A percentile compares a stretch with the other conserved stretches of the same genome.
phyloP scores from a whole-genome alignment of 2,329 filamentous ascomycete genomes.

The Paecilomyces fulvus region DNA sequence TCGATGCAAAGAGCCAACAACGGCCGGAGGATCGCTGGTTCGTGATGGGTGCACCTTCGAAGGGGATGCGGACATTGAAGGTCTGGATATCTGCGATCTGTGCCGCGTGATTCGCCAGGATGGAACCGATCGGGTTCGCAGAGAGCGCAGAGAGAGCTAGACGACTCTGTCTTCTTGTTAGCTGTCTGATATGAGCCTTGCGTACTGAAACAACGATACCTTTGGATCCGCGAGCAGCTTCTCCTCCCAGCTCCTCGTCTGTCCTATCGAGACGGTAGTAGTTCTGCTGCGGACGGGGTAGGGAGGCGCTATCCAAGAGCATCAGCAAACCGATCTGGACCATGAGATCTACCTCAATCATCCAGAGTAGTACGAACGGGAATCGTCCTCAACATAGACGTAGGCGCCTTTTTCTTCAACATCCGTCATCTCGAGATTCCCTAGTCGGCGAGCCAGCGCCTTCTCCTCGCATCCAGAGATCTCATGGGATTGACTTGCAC shows the following conservation, averaged over 20 bases:
- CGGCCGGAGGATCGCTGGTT: constrained; percentile 74
- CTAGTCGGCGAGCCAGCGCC: constrained; percentile 2
- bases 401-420: background rate
- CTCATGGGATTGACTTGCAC: constrained; percentile 5
- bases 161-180: constrained; percentile 43
- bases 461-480: background rate
- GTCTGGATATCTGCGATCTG: constrained; percentile 64
- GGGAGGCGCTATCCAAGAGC: constrained; percentile 9
- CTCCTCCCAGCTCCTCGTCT: constrained; percentile 18
- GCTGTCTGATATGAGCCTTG: background rate
- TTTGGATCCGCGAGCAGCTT: constrained; percentile 18
- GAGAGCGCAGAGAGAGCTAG: constrained; percentile 68
- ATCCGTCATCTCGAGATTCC: background rate
- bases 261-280: constrained; percentile 11
- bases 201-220: constrained; percentile 8
- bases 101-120: constrained; percentile 57
- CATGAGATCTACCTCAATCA: background rate
- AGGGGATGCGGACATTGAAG: constrained; percentile 75
- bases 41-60: constrained; percentile 74
- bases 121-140: constrained; percentile 54
- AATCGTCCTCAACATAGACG: constrained; percentile 7
- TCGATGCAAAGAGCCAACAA: constrained; percentile 87
- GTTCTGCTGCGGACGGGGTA: constrained; percentile 10
- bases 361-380: constrained; percentile 2
- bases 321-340: background rate